phyloP scores from a whole-genome alignment of 306 rosid genomes.

The Hippophae gyantsensis region DNA sequence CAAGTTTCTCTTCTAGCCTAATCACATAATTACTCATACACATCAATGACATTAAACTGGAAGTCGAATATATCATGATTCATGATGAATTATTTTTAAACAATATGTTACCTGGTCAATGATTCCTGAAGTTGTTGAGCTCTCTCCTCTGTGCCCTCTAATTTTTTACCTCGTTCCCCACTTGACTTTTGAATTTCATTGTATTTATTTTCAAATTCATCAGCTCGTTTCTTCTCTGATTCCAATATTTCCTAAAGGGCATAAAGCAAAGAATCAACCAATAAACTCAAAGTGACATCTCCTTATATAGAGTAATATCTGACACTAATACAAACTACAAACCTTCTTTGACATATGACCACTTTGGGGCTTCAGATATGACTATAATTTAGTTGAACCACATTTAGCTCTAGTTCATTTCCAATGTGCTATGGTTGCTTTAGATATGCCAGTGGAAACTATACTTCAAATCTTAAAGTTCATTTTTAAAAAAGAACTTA shows the following conservation, averaged over 20 bases:
- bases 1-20: slow-evolving; percentile 83
- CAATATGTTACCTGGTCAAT: slow-evolving; percentile 51
- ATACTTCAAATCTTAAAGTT: too few species aligned
- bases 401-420: too few species aligned
- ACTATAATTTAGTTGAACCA: background rate
- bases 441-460: too few species aligned
- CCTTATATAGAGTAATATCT: background rate
- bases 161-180: slow-evolving; percentile 38
- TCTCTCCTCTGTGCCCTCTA: slow-evolving; percentile 72
- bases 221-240: slow-evolving; percentile 48
- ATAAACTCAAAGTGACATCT: slow-evolving; percentile 11
- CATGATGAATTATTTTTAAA: background rate
- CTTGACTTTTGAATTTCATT: slow-evolving; percentile 39
- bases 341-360: background rate
- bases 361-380: background rate
- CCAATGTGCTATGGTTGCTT: background rate
- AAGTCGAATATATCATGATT: too few species aligned
- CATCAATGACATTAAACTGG: too few species aligned
- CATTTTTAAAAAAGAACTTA: too few species aligned
- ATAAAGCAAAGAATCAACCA: slow-evolving; percentile 15
- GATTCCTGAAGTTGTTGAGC: slow-evolving; percentile 64
- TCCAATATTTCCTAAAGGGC: slow-evolving; percentile 38
- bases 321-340: background rate
- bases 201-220: slow-evolving; percentile 51
- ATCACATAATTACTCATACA: slow-evolving; percentile 23